Evolutionary conservation across 805 yeast species (phyloP).

Genomic region (Sungouiozyma intestinalis): DNA sequence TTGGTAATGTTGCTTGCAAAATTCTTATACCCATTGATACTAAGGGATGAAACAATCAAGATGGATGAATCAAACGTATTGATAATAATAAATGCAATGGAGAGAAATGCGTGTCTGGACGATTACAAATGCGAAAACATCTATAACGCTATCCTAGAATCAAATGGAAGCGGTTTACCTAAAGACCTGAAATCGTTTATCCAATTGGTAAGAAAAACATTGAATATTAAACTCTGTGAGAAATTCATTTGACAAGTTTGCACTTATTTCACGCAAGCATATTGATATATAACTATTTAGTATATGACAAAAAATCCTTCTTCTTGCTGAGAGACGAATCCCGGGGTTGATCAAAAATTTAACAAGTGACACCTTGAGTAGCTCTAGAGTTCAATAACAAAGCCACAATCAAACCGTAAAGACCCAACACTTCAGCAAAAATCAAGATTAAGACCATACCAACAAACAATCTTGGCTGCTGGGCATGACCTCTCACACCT

Average conservation of each 20-base stretch:
- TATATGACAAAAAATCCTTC: too few species aligned
- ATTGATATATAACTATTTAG: neutral
- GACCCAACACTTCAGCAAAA: conserved; percentile 98
- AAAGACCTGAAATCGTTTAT: conserved; percentile 10
- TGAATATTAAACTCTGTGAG: conserved; percentile 24
- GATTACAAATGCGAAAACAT: conserved; percentile 14
- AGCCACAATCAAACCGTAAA: conserved; percentile 97
- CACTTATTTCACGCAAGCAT: neutral
- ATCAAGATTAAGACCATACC: conserved; percentile 97
- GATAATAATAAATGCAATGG: conserved; percentile 17
- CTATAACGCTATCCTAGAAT: conserved; percentile 7
- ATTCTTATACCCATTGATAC: conserved; percentile 21
- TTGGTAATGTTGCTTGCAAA: conserved; percentile 17
- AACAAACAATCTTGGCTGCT: conserved; percentile 95
- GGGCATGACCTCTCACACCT: conserved; percentile 97
- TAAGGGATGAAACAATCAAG: conserved; percentile 10
- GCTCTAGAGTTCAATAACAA: conserved; percentile 96
- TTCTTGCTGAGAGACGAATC: too few species aligned
- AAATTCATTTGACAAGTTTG: conserved; percentile 17
- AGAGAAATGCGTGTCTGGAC: conserved; percentile 14
- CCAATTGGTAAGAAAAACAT: conserved; percentile 12
- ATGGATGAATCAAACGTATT: conserved; percentile 17
- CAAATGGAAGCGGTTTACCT: conserved; percentile 9
- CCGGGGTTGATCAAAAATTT: too few species aligned
- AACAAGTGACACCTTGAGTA: conserved; percentile 80